Base-by-base conservation (phyloP, 1,139 yeast species). In the Casaregolazyma lundiana region DNA sequence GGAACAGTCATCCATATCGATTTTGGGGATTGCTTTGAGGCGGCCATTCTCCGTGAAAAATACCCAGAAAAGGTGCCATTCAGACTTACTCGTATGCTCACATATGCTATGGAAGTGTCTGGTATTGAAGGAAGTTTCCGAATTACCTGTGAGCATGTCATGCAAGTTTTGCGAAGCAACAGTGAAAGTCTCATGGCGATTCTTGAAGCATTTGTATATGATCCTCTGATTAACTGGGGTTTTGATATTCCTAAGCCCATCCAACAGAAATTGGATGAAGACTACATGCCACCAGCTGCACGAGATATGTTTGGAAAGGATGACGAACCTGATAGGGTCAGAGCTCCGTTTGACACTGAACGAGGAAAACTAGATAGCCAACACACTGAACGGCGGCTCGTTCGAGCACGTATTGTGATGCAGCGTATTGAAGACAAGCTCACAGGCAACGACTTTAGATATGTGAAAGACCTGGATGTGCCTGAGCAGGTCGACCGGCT, bases 21-120 rank as follows among this genome's bases (percentile, higher is more conserved):
- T 73, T 94, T 92, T 67, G 99, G 98, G 56, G 99, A 94, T 64
- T 94, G 99, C 75, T 94, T 94, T 62, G 99, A 94, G 63, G 97
- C 97, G 1, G 98, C 99, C 0, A 89, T 92, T 47, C 70, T 94
- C 52, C 78, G 99, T 57, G 98, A 92, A 57, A 94, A 92, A 63
- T 94, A 85, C 65, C 99, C 99, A 0, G 99, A 94, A 63, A 90
- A 90, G 66, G 98, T 94, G 19, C 99, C 99, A 11, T 94, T 94
- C 71, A 77, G 99, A 65, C 75, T 94, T 52, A 94, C 99, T 0
- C 76, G 98, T 65, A 94, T 94, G 99, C 74, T 94, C 54, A 89
- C 94, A 29, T 90, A 89, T 66, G 99, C 98, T 0, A 92, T 94
- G 97, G 99, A 94, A 65, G 97, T 94, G 4, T 87, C 97, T 68